Conservation (phyloP, 805 yeast species). For the Wickerhamiella occidentalis region DNA sequence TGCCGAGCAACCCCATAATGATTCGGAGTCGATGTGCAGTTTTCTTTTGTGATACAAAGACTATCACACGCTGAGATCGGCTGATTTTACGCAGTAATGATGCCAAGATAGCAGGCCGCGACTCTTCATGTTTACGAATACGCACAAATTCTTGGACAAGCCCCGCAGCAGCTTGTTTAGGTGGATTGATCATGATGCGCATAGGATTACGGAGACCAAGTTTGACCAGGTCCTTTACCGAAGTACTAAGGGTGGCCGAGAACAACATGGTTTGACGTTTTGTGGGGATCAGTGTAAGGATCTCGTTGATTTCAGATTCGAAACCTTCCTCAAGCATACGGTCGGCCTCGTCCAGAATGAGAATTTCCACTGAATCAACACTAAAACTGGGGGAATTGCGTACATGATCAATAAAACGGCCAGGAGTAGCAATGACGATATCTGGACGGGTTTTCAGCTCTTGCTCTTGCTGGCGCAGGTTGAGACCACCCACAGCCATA, state of each 20-base stretch:
- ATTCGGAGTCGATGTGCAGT: conserved; percentile 79
- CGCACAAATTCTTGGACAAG: conserved; percentile 89
- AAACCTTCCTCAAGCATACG: conserved; percentile 99
- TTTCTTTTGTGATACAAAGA: conserved; percentile 85
- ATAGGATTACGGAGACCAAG: conserved; percentile 84
- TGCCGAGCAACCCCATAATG: conserved; percentile 65
- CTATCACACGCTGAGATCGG: conserved; percentile 63
- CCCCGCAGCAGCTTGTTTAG: conserved; percentile 85
- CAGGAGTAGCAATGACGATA: conserved; percentile 95
- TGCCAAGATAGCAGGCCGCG: conserved; percentile 73
- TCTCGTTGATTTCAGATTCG: conserved; percentile 87
- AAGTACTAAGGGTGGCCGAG: conserved; percentile 97
- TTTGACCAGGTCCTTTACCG: conserved; percentile 75
- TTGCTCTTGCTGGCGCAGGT: conserved; percentile 89
- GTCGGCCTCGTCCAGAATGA: conserved; percentile 96
- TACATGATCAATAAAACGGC: conserved; percentile 94
- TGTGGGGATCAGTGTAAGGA: conserved; percentile 71
- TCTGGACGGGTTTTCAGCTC: conserved; percentile 88
- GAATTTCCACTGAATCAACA: conserved; percentile 81
- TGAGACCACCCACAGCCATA: conserved; percentile 95
- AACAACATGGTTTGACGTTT: conserved; percentile 88
- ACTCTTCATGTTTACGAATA: conserved; percentile 64
- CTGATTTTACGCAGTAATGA: conserved; percentile 59
- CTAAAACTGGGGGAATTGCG: conserved; percentile 88
- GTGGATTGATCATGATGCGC: conserved; percentile 91